These are phyloP conservation scores for Serendipita vermifera DNA, from an alignment of 768 basidiomycete species.

Conservation along the genomic window DNA sequence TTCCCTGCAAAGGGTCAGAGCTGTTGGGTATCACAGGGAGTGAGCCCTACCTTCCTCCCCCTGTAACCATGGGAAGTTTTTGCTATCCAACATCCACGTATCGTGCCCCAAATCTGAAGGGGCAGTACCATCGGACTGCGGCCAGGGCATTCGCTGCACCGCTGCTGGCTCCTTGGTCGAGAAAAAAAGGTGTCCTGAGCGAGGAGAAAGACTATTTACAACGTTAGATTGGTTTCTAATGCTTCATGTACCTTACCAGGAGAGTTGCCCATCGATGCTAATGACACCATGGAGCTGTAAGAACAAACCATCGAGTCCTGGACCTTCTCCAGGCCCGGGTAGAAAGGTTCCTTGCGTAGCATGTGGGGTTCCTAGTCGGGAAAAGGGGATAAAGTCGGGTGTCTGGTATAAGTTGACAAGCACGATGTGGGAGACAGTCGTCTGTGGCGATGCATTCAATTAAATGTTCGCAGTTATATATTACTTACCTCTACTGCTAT, in stretches of 20 bases:
- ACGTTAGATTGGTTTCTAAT: slow-evolving; percentile 5
- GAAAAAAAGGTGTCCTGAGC: slow-evolving; percentile 55
- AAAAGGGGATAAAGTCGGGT: slow-evolving; percentile 40
- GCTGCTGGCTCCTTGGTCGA: slow-evolving; percentile 63
- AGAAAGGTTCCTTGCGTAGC: slow-evolving; percentile 52
- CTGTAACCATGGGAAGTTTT: slow-evolving; percentile 61
- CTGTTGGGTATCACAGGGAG: not conserved
- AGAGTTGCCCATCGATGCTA: slow-evolving; percentile 56
- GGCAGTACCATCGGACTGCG: slow-evolving; percentile 28
- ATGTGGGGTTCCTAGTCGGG: slow-evolving; percentile 34
- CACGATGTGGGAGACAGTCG: slow-evolving; percentile 65
- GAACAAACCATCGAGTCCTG: slow-evolving; percentile 51
- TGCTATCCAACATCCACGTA: slow-evolving; percentile 56
- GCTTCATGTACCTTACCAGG: slow-evolving; percentile 37
- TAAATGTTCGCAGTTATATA: not conserved
- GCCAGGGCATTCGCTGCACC: slow-evolving; percentile 79
- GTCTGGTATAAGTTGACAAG: slow-evolving; percentile 52
- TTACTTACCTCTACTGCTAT: slow-evolving; percentile 64
- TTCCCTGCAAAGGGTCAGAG: not conserved
- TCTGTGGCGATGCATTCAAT: slow-evolving; percentile 33
- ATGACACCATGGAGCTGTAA: slow-evolving; percentile 74
- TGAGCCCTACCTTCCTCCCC: slow-evolving; percentile 48
- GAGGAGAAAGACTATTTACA: slow-evolving; percentile 52
- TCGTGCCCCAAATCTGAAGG: slow-evolving; percentile 36
- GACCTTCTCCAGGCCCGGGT: slow-evolving; percentile 67